These are phyloP conservation scores for Beauveria sp. DNA, from an alignment of 2,329 filamentous ascomycete genomes.

Conservation along the genomic window DNA sequence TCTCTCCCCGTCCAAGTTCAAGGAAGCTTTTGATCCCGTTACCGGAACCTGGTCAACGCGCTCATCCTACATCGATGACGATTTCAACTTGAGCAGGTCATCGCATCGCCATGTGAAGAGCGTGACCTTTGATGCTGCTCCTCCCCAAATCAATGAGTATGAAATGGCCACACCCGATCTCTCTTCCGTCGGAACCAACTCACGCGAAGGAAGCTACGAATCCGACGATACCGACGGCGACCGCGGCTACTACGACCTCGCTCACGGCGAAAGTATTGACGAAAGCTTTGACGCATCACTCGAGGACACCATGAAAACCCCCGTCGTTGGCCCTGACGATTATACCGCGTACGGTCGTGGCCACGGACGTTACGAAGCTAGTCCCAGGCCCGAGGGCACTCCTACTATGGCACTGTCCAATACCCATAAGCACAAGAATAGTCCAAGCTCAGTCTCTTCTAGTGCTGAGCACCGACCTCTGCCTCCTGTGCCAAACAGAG, in stretches of 20 bases:
- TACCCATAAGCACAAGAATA: conserved; percentile 46
- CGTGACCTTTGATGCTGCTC: conserved; percentile 91
- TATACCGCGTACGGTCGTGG: conserved; percentile 52
- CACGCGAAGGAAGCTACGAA: conserved; percentile 88
- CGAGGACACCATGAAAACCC: conserved; percentile 94
- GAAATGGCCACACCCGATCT: conserved; percentile 95
- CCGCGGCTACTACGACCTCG: conserved; percentile 53
- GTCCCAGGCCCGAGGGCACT: conserved; percentile 54
- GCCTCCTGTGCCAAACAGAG: conserved; percentile 66
- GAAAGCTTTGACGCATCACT: conserved; percentile 95
- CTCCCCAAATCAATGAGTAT: conserved; percentile 93
- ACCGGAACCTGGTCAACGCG: conserved; percentile 62
- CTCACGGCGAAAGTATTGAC: conserved; percentile 41
- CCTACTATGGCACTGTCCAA: conserved; percentile 34
- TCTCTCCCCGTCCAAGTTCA: conserved; percentile 60
- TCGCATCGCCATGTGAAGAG: conserved; percentile 87
- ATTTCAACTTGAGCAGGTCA: conserved; percentile 56
- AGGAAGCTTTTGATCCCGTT: conserved; percentile 62
- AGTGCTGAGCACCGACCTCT: conserved; percentile 78
- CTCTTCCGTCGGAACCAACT: conserved; percentile 84
- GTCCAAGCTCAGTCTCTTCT: conserved; percentile 67
- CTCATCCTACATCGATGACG: conserved; percentile 47
- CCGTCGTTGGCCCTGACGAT: conserved; percentile 93
- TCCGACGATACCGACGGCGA: conserved; percentile 71
- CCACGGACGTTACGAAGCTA: conserved; percentile 51